Evolutionary conservation across 306 rosid genomes (phyloP).

Genomic region (Glycine soja): DNA sequence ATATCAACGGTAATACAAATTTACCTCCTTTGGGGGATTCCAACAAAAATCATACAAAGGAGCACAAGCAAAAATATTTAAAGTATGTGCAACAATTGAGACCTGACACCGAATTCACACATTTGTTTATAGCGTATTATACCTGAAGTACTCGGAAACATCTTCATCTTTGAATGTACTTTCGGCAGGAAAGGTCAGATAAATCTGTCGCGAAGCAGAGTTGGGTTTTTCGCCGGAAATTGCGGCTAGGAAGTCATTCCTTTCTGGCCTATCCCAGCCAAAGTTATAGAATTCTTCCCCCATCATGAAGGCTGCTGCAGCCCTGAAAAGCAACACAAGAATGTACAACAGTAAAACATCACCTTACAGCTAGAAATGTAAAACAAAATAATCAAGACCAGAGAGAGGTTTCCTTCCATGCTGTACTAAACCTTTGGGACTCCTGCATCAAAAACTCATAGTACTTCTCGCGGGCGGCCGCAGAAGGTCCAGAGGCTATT

Average conservation of each 20-base stretch:
- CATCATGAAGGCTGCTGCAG: constrained; percentile 68
- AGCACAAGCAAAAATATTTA: not conserved
- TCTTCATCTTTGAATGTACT: constrained; percentile 97
- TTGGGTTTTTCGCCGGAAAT: constrained; percentile 70
- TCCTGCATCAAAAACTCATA: constrained; percentile 77
- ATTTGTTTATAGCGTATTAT: constrained; percentile 28
- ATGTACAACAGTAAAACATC: constrained; percentile 17
- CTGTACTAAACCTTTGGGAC: constrained; percentile 56
- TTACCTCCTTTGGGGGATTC: constrained; percentile 35
- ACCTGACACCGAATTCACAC: not conserved
- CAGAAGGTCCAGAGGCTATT: constrained; percentile 64
- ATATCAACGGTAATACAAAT: constrained; percentile 36
- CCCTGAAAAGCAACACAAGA: constrained; percentile 56
- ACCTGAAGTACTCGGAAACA: constrained; percentile 97
- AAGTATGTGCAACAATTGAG: too few relatives aligned
- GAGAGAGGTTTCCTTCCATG: not conserved
- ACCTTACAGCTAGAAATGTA: not conserved
- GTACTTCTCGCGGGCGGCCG: constrained; percentile 72
- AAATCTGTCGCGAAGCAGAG: constrained; percentile 94
- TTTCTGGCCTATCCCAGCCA: constrained; percentile 71
- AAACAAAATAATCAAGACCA: constrained; percentile 7
- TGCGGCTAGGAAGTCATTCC: constrained; percentile 77
- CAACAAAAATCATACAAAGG: constrained; percentile 19
- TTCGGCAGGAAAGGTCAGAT: constrained; percentile 95
- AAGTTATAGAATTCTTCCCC: constrained; percentile 77